Base-by-base conservation (phyloP, 2,329 filamentous ascomycete genomes). In the Ophiostoma ulmi region DNA sequence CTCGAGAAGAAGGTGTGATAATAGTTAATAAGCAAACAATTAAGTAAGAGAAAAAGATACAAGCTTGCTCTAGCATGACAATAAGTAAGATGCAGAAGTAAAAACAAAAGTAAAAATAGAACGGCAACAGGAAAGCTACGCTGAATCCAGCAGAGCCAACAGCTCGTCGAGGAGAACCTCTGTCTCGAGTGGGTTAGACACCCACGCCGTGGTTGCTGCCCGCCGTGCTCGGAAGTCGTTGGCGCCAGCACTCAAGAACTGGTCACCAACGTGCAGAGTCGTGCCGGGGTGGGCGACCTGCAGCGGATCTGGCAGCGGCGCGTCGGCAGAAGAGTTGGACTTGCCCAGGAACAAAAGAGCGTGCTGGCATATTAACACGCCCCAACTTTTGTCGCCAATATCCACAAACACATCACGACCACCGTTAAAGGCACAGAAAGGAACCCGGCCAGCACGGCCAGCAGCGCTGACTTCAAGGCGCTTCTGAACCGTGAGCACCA, bases 381-480 rank as follows among this genome's bases (percentile, higher is more conserved):
- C 95, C 91, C 94, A 97, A 69, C 90, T 93, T 82, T 99, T 99
- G 81, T 99, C 95, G 70, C 95, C 95, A 77, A 99, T 97, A 79
- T 99, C 95, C 70, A 99, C 94, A 80, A 99, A 99, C 61, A 98
- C 93, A 79, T 99, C 95, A 73, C 95, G 94, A 13, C 95, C 95
- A 70, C 94, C 95, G 79, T 99, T 99, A 83, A 99, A 99, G 31
- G 95, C 95, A 78, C 95, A 99, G 78, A 98, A 99, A 0, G 95
- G 95, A 41, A 99, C 82, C 35, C 78, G 75, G 7, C 77, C 76
- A 36, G 75, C 70, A 72, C 76, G 85, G 79, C 90, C 91, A 39
- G 90, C 90, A 0, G 86, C 82, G 58, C 90, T 92, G 75, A 94
- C 87, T 80, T 98, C 94, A 5, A 99, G 85, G 67, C 93, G 93